phyloP scores from a whole-genome alignment of 352 stramenopile genomes.

The Phytophthora capsici region DNA sequence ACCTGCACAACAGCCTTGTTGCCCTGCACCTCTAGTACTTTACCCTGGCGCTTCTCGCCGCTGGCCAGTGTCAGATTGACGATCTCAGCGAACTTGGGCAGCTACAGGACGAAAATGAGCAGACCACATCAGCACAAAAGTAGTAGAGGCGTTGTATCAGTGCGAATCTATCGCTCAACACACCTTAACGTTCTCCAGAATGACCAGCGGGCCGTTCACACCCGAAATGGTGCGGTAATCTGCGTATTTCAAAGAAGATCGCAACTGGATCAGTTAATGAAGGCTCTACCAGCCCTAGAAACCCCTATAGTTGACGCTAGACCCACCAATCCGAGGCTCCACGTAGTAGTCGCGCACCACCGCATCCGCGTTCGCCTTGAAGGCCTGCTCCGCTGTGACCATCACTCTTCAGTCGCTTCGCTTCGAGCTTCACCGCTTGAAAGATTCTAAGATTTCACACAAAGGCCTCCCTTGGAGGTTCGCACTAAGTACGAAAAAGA shows the following conservation, averaged over 20 bases:
- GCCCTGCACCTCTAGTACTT: conserved; percentile 98
- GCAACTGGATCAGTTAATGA: conserved; percentile 7
- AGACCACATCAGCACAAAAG: neutral
- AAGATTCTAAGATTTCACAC: conserved; percentile 34
- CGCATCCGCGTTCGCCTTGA: conserved; percentile 76
- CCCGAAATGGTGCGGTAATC: conserved; percentile 98
- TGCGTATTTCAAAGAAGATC: conserved; percentile 40
- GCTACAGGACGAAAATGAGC: conserved; percentile 54
- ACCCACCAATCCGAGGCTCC: conserved; percentile 81
- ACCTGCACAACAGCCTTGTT: conserved; percentile 96
- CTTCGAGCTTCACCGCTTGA: conserved; percentile 15
- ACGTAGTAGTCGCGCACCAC: conserved; percentile 90
- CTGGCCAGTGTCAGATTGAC: conserved; percentile 98
- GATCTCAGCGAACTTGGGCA: conserved; percentile 99
- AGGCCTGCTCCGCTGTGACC: conserved; percentile 73
- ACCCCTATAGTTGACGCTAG: neutral
- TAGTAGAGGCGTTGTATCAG: neutral
- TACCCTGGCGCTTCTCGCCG: conserved; percentile 93
- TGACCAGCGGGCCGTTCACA: conserved; percentile 99
- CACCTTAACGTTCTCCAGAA: conserved; percentile 99
- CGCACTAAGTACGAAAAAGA: conserved; percentile 28
- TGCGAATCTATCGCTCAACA: neutral
- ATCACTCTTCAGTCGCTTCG: conserved; percentile 45
- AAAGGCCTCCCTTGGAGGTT: neutral
- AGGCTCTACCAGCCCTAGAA: neutral